Evolutionary conservation across 257 asterid species (phyloP).

Genomic region (Galeopsis tetrahit): DNA sequence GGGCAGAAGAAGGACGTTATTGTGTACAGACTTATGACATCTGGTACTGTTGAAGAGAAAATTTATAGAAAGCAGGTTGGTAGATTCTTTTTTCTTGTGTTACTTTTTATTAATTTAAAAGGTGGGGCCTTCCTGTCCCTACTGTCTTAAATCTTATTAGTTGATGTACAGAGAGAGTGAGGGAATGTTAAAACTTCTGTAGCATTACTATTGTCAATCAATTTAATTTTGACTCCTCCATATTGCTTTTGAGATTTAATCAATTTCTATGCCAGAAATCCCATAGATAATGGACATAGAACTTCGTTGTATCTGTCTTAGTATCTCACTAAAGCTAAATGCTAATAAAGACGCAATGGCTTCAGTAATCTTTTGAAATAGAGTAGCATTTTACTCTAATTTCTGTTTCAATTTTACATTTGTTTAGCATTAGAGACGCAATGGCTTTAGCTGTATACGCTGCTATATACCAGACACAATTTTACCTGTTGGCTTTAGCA

Average conservation of each 20-base stretch:
- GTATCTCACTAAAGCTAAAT: slow-evolving; percentile 18
- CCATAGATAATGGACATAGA: background rate
- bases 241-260: slow-evolving; percentile 8
- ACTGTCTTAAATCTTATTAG: slow-evolving; percentile 1
- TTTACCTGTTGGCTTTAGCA: no score
- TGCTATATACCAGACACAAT: no score
- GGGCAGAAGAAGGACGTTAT: slow-evolving; percentile 94
- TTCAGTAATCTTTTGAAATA: slow-evolving; percentile 23
- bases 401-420: background rate
- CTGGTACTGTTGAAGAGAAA: slow-evolving; percentile 92
- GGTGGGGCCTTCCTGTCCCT: slow-evolving; percentile 1
- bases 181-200: slow-evolving; percentile 12
- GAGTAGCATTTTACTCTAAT: slow-evolving; percentile 1
- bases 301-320: background rate
- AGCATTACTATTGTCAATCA: background rate
- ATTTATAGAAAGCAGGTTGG: slow-evolving; percentile 89
- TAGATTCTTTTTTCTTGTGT: slow-evolving; percentile 11
- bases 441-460: no score
- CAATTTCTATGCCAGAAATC: slow-evolving; percentile 3
- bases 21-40: slow-evolving; percentile 93
- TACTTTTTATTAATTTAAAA: background rate
- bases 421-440: no score
- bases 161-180: slow-evolving; percentile 17
- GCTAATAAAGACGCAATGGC: background rate
- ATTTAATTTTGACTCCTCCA: slow-evolving; percentile 11